Evolutionary conservation across 2,329 filamentous ascomycete genomes (phyloP).

Genomic region (Phaeosphaeria sp.): DNA sequence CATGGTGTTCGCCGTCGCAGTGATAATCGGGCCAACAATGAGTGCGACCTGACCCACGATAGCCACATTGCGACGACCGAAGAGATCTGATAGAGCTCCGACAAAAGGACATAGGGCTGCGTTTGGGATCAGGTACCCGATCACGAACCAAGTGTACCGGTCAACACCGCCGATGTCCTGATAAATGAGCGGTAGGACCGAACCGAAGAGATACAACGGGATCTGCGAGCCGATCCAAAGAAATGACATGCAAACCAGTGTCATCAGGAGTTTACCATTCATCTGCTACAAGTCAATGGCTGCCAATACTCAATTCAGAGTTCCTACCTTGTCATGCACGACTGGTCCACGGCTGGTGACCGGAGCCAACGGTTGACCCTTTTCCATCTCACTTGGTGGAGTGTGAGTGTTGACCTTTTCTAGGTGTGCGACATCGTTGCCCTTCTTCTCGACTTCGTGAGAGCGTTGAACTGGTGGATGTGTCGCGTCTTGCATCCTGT

Average conservation of each 20-base stretch:
- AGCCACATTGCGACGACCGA: slow-evolving; percentile 42
- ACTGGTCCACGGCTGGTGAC: slow-evolving; percentile 21
- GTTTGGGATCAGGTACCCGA: slow-evolving; percentile 62
- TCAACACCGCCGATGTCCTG: slow-evolving; percentile 66
- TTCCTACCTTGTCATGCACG: slow-evolving; percentile 32
- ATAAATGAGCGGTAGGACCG: slow-evolving; percentile 61
- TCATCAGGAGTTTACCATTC: slow-evolving; percentile 58
- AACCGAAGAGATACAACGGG: slow-evolving; percentile 58
- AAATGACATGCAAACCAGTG: slow-evolving; percentile 65
- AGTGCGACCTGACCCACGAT: slow-evolving; percentile 42
- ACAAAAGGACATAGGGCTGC: slow-evolving; percentile 69
- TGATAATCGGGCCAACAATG: slow-evolving; percentile 46
- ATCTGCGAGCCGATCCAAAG: slow-evolving; percentile 68
- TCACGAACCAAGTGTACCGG: slow-evolving; percentile 64
- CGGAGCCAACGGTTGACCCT: slow-evolving; percentile 15
- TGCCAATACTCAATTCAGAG: neutral
- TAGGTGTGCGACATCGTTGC: slow-evolving; percentile 13
- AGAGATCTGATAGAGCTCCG: slow-evolving; percentile 53
- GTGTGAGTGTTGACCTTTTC: slow-evolving; percentile 23
- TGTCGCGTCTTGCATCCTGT: slow-evolving; percentile 15
- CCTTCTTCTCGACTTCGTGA: slow-evolving; percentile 15
- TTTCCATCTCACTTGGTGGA: slow-evolving; percentile 28
- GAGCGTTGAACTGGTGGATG: slow-evolving; percentile 3
- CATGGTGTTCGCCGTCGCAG: slow-evolving; percentile 37
- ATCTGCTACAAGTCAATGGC: slow-evolving; percentile 14